Evolutionary conservation across 2,329 filamentous ascomycete genomes (phyloP).

Genomic region (Chaetomium strumarium): DNA sequence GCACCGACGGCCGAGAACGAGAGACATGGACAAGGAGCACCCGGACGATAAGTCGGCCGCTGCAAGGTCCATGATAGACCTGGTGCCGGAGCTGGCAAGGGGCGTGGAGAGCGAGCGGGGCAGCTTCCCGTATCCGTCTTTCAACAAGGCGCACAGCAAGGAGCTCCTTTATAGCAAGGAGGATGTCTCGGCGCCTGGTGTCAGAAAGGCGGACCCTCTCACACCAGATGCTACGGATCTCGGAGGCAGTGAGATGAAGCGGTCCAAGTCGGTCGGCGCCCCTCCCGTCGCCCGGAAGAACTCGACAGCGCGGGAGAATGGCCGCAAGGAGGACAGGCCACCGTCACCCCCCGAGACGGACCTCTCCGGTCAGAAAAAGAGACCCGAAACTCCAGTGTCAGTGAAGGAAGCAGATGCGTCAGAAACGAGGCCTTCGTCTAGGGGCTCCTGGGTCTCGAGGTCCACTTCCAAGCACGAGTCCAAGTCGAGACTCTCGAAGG

Average conservation of each 20-base stretch:
- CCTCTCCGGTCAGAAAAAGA: slow-evolving; percentile 43
- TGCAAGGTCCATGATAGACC: slow-evolving; percentile 40
- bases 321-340: slow-evolving; percentile 44
- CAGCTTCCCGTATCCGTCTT: slow-evolving; percentile 68
- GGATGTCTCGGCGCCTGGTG: slow-evolving; percentile 36
- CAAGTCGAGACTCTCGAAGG: slow-evolving; percentile 49
- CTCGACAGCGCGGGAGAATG: slow-evolving; percentile 37
- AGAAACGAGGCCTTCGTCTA: slow-evolving; percentile 32
- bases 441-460: slow-evolving; percentile 32
- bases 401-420: slow-evolving; percentile 29
- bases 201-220: slow-evolving; percentile 44
- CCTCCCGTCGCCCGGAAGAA: slow-evolving; percentile 30
- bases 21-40: slow-evolving; percentile 31
- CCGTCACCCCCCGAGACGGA: slow-evolving; percentile 61
- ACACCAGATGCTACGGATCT: slow-evolving; percentile 71
- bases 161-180: slow-evolving; percentile 67
- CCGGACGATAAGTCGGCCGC: slow-evolving; percentile 17
- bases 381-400: slow-evolving; percentile 27
- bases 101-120: slow-evolving; percentile 39
- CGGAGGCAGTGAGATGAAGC: slow-evolving; percentile 43
- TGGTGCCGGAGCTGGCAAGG: slow-evolving; percentile 43
- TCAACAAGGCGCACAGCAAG: slow-evolving; percentile 89
- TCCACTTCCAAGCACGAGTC: slow-evolving; percentile 40
- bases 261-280: slow-evolving; percentile 44
- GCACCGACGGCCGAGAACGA: slow-evolving; percentile 30